Conservation (phyloP, 805 yeast genomes). For the Saturnispora mendoncae region DNA sequence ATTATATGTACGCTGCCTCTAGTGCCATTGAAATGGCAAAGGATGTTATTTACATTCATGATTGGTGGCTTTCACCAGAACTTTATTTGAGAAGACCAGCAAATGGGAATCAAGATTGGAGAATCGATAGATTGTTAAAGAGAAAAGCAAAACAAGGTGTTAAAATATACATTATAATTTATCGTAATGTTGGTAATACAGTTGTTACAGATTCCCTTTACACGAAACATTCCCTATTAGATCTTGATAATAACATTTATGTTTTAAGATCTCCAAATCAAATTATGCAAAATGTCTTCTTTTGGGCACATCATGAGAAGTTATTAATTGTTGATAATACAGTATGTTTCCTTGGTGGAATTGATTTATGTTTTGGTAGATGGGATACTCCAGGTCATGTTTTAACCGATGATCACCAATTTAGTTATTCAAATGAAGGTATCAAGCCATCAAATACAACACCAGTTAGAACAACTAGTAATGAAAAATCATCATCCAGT, state of each 20-base stretch:
- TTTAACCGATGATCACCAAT: conserved; percentile 56
- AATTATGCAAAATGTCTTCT: conserved; percentile 80
- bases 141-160: conserved; percentile 93
- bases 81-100: conserved; percentile 89
- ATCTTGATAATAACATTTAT: conserved; percentile 76
- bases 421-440: conserved; percentile 24
- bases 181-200: conserved; percentile 87
- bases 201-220: conserved; percentile 91
- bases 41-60: conserved; percentile 90
- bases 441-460: conserved; percentile 9
- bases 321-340: conserved; percentile 79
- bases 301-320: conserved; percentile 99
- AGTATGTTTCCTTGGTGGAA: conserved; percentile 88
- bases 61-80: conserved; percentile 98
- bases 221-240: conserved; percentile 87
- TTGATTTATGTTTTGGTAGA: conserved; percentile 92
- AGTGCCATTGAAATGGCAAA: conserved; percentile 88
- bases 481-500: background rate
- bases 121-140: conserved; percentile 80
- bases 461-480: too few species aligned
- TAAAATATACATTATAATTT: conserved; percentile 82
- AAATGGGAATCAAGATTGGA: conserved; percentile 87
- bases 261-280: conserved; percentile 95
- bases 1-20: conserved; percentile 92
- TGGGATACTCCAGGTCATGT: conserved; percentile 96